Evolutionary conservation across 306 rosid species (phyloP), one percentile per base, ranked within the genome.

Genomic region (Vigna reflexopilosa): DNA sequence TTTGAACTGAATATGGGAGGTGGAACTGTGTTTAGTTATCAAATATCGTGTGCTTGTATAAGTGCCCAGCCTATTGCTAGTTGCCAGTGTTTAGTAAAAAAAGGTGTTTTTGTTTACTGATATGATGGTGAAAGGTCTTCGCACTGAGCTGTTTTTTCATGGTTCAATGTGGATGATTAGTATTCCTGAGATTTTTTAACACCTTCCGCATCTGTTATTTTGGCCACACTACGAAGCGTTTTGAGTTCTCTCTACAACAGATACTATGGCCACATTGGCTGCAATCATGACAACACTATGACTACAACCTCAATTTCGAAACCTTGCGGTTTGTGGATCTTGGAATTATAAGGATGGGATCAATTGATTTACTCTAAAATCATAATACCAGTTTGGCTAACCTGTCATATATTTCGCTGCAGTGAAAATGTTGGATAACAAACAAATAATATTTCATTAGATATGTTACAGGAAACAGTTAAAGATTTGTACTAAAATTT

Each of bases 1-100:
- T 62, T 61, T 71, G 15, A 63, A 38, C 52, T 72, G 50, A 80
- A 80, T 52, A 17, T 79, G 69, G 4, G 61, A 44, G 4, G 57
- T 36, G 9, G 40, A 36, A n/a, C 47, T 30, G 14, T 69, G 42
- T 51, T 68, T 68, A n/a, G 14, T 17, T 30, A 24, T 14, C n/a
- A 74, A 51, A 68, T 12, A 9, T 28, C 59, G 26, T 75, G 63
- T 79, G 10, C 54, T 61, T 30, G 48, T 48, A 55, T 54, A 34
- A 34, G 16, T 40, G 81, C 42, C n/a, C 12, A 48, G 6, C 45
- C 19, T 1, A 16, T 52, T 77, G 67, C 10, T 64, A 7, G 40
- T 80, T 45, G 26, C 20, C 1, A 54, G 67, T 30, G 4, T n/a
- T 9, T 20, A 64, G 10, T 32, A 55, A 36, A 11, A 30, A 72